These are phyloP conservation scores for Jacaranda copaia DNA, from an alignment of 257 asterid genomes.

Conservation along the genomic window DNA sequence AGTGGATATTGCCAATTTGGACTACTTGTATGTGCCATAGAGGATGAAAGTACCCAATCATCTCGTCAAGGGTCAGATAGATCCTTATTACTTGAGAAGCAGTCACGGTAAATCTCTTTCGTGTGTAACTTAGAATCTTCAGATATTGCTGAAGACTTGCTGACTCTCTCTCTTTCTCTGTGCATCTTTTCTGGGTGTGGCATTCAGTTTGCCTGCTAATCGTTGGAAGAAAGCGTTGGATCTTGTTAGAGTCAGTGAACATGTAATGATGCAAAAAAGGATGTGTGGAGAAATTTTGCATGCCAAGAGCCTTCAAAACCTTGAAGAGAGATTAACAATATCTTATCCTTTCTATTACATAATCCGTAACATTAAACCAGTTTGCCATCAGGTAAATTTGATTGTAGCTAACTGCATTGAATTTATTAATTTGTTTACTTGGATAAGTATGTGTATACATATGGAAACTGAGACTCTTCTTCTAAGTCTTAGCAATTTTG, in stretches of 20 bases:
- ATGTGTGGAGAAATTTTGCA: slow-evolving; percentile 63
- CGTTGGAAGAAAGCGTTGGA: slow-evolving; percentile 87
- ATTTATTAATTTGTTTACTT: slow-evolving; percentile 2
- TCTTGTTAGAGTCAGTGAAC: slow-evolving; percentile 78
- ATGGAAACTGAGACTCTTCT: slow-evolving; percentile 7
- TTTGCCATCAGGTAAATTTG: slow-evolving; percentile 78
- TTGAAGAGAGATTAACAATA: slow-evolving; percentile 61
- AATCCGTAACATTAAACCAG: slow-evolving; percentile 72
- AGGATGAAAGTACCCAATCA: slow-evolving; percentile 56
- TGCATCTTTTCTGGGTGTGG: slow-evolving; percentile 14
- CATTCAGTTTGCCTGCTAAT: slow-evolving; percentile 65
- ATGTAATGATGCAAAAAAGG: slow-evolving; percentile 58
- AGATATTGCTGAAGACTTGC: slow-evolving; percentile 21
- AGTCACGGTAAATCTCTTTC: slow-evolving; percentile 55
- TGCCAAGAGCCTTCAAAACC: slow-evolving; percentile 55
- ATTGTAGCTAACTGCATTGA: background rate
- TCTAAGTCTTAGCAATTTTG: slow-evolving; percentile 29
- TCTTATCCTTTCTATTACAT: slow-evolving; percentile 61
- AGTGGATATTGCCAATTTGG: slow-evolving; percentile 84
- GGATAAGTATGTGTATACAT: background rate
- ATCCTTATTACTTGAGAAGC: slow-evolving; percentile 52
- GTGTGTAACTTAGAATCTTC: slow-evolving; percentile 22
- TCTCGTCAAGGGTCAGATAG: slow-evolving; percentile 55
- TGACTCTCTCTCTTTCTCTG: slow-evolving; percentile 29
- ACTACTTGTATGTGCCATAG: slow-evolving; percentile 63